Evolutionary conservation across 108 stramenopile species (phyloP).

Genomic region (Mayamaea pseudoterrestris): DNA sequence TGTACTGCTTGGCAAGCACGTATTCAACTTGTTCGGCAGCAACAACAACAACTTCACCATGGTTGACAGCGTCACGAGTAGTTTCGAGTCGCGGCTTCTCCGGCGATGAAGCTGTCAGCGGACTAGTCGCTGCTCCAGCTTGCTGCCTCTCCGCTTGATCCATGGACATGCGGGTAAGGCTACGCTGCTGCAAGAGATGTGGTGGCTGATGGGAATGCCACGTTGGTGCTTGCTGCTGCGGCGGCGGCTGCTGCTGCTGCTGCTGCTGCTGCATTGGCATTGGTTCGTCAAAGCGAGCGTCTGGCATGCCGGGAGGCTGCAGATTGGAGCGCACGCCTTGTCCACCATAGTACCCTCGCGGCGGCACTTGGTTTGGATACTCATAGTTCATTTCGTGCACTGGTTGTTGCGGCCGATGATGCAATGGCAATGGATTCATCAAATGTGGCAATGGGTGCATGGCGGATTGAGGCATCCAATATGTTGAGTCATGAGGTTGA

Average conservation of each 20-base stretch:
- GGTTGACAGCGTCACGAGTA: not conserved
- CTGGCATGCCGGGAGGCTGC: constrained; percentile 2
- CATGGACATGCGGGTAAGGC: not conserved
- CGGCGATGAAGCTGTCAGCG: not conserved
- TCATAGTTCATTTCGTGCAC: too few species aligned
- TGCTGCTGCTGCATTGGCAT: not conserved
- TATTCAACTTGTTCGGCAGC: constrained; percentile 23
- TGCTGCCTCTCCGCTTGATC: not conserved
- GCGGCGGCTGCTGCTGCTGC: not conserved
- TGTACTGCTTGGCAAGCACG: constrained; percentile 50
- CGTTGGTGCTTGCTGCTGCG: not conserved
- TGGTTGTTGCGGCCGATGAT: not conserved
- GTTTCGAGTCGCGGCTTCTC: not conserved
- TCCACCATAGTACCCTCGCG: not conserved
- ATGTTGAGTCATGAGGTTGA: not conserved
- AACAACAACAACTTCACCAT: not conserved
- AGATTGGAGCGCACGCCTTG: not conserved
- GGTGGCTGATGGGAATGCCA: not conserved
- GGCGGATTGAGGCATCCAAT: not conserved
- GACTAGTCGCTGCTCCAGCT: not conserved
- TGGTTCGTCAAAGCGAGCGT: not conserved
- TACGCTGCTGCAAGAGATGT: too few species aligned
- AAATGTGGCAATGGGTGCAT: not conserved
- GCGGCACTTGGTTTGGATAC: not conserved
- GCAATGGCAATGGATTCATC: too few species aligned